Evolutionary conservation across 208 protist species (phyloP).

Genomic region (Plasmodiophora brassicae): DNA sequence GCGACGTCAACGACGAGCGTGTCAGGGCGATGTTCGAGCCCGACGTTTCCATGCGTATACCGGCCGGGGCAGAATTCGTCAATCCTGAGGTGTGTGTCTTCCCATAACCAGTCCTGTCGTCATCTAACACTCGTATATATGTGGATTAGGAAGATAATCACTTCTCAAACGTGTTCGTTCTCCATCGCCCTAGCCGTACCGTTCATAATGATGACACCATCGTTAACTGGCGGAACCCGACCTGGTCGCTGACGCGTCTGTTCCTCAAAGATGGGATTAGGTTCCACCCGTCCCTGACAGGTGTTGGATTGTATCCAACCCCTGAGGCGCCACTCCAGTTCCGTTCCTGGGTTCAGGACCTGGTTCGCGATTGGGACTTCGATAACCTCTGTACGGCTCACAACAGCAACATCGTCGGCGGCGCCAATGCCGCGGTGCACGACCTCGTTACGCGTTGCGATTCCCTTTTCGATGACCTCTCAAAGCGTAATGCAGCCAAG

Average conservation of each 20-base stretch:
- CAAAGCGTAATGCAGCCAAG: too few species aligned
- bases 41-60: conserved; percentile 35
- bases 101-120: too few species aligned
- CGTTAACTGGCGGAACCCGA: not conserved
- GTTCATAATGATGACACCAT: conserved; percentile 39
- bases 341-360: not conserved
- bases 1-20: not conserved
- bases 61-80: conserved; percentile 21
- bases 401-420: conserved; percentile 36
- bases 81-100: not conserved
- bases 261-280: not conserved
- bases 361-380: conserved; percentile 42
- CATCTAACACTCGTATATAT: too few species aligned
- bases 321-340: conserved; percentile 19
- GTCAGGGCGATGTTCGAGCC: not conserved
- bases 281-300: conserved; percentile 33
- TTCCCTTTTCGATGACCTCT: not conserved
- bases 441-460: not conserved
- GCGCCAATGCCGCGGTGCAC: not conserved
- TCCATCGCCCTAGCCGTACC: conserved; percentile 16
- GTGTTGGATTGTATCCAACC: conserved; percentile 29
- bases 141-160: conserved; percentile 30
- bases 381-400: conserved; percentile 33
- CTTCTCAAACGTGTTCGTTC: conserved; percentile 41
- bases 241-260: not conserved